Percentiles rank a stretch among this genome's conserved stretches.
Evolutionary conservation across 441 rosid genomes (phyloP).

Genomic region (Jatropha multifida): DNA sequence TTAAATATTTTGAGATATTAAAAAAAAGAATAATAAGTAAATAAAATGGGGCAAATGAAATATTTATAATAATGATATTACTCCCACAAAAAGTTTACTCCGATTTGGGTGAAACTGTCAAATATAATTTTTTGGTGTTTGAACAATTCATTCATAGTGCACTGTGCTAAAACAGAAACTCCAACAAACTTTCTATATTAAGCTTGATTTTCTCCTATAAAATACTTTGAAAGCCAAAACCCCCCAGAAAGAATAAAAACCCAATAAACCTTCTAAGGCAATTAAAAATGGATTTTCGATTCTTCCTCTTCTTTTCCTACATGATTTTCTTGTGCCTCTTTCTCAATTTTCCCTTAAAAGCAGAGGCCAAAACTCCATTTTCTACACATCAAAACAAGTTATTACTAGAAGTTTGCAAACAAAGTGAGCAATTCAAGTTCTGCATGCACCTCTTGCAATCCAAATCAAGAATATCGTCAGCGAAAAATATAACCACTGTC

Average conservation of each 20-base stretch:
- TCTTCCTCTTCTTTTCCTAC: not conserved
- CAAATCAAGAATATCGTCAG: not conserved
- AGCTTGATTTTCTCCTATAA: not conserved
- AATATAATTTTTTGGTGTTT: not conserved
- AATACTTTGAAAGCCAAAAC: not conserved
- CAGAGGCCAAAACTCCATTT: not conserved
- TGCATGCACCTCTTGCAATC: slow-evolving; percentile 10
- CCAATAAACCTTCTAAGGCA: no score
- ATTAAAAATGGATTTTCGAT: not conserved
- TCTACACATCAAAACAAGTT: not conserved
- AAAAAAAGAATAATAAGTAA: no score
- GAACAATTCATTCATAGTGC: not conserved
- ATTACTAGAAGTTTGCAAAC: not conserved
- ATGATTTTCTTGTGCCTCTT: not conserved
- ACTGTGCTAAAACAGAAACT: not conserved
- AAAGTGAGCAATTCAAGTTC: not conserved
- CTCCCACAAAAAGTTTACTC: no score
- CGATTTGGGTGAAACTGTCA: not conserved
- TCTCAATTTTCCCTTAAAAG: not conserved
- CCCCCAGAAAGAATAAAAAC: not conserved
- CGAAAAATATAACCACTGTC: not conserved
- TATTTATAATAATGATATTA: no score
- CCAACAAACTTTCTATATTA: not conserved
- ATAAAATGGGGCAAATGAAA: no score
- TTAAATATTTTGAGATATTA: no score